A percentile compares a stretch with the other conserved stretches of the same genome.
Conservation (phyloP, 2,329 filamentous ascomycete genomes). For the Colletotrichum magnum region DNA sequence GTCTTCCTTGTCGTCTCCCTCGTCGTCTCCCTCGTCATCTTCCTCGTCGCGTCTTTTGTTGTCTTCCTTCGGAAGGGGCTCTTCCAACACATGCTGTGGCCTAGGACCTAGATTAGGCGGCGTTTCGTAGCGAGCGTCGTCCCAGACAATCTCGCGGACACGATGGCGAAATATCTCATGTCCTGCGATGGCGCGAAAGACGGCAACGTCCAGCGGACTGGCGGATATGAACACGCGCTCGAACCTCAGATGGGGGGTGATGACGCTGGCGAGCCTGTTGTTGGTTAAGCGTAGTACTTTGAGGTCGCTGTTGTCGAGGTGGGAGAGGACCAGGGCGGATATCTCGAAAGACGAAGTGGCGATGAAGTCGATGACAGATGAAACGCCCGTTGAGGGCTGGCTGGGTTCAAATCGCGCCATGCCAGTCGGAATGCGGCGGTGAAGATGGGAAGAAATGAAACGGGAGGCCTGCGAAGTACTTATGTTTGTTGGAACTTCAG, state of each 20-base stretch:
- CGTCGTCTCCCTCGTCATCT: neutral
- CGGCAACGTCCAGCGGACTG: conserved; percentile 54
- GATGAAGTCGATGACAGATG: neutral
- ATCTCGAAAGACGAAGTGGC: neutral
- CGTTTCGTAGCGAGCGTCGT: conserved; percentile 46
- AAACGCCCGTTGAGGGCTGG: accelerated
- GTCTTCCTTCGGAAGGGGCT: no score
- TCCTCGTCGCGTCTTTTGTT: neutral
- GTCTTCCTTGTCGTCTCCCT: neutral
- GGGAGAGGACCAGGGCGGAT: neutral
- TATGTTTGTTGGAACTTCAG: no score
- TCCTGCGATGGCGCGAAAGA: conserved; percentile 53
- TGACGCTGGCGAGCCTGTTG: neutral
- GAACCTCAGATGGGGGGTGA: conserved; percentile 5
- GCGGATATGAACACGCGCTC: conserved; percentile 56
- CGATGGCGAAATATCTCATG: conserved; percentile 49
- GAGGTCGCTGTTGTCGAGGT: conserved; percentile 13
- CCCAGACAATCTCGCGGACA: conserved; percentile 57
- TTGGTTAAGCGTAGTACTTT: conserved; percentile 25
- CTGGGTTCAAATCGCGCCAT: neutral
- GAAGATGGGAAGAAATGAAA: no score
- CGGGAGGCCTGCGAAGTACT: no score
- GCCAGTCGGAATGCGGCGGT: neutral
- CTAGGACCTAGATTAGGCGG: neutral
- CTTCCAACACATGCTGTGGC: no score